Percentiles rank a stretch among this genome's conserved stretches.
Conservation (phyloP, 805 yeast genomes). For the Barnettozyma botsteinii region DNA sequence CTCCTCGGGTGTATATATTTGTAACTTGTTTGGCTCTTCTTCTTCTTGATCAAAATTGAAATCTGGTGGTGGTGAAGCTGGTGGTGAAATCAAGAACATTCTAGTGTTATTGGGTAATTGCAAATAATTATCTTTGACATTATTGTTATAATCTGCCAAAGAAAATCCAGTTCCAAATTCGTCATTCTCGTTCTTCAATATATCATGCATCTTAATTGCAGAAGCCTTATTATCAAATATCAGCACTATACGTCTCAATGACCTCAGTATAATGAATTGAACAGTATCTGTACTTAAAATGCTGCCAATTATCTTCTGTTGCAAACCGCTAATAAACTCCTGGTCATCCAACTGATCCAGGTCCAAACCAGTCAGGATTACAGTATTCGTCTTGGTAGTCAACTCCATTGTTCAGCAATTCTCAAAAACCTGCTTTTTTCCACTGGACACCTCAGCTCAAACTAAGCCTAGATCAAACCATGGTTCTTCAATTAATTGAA, state of each 20-base stretch:
- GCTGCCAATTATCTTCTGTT: slow-evolving; percentile 21
- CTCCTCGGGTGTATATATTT: slow-evolving; percentile 25
- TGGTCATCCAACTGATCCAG: slow-evolving; percentile 15
- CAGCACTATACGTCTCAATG: slow-evolving; percentile 23
- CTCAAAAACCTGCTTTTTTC: neutral
- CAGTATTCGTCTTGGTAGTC: slow-evolving; percentile 22
- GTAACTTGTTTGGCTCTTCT: slow-evolving; percentile 30
- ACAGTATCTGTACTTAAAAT: slow-evolving; percentile 17
- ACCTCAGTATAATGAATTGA: slow-evolving; percentile 26
- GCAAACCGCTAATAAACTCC: slow-evolving; percentile 17
- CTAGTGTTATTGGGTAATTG: slow-evolving; percentile 29
- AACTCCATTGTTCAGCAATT: neutral
- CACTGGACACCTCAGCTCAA: too few species aligned
- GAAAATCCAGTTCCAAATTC: slow-evolving; percentile 18
- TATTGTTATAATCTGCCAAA: slow-evolving; percentile 11
- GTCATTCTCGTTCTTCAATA: slow-evolving; percentile 2
- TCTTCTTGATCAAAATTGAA: slow-evolving; percentile 34
- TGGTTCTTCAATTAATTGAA: too few species aligned
- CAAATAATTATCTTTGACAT: slow-evolving; percentile 20
- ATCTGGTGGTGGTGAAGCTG: slow-evolving; percentile 38
- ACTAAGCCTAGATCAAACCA: slow-evolving; percentile 3
- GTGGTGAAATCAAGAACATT: slow-evolving; percentile 37
- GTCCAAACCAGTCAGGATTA: slow-evolving; percentile 22
- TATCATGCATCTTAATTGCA: slow-evolving; percentile 5
- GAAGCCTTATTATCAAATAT: slow-evolving; percentile 18